Base-by-base conservation (phyloP, 1,284 basidiomycete genomes). In the Phylloboletellus chloephorus region DNA sequence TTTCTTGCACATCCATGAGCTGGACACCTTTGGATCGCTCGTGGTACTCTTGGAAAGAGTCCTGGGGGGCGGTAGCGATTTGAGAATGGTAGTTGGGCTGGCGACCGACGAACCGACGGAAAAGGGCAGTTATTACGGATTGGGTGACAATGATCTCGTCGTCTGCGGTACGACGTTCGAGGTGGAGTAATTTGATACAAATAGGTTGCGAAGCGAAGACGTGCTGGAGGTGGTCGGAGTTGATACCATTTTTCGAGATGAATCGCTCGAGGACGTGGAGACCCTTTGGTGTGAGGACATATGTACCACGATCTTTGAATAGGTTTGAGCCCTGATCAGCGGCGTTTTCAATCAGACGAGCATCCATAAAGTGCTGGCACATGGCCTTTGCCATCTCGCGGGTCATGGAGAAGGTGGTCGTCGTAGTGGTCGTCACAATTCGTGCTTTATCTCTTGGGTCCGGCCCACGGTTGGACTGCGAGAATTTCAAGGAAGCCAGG, bases 331-430 rank as follows among this genome's bases (percentile, higher is more conserved):
- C 73, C 15, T 86, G 82, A 66, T 98, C 96, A 13, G 89, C 83
- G 10, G 93, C 94, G 61, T 97, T 97, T 66, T 97, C 94, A 52
- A 98, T 93, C 50, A 98, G 76, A 47, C 93, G 87, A 37, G 95
- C 94, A 52, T 98, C 95, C 88, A 99, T 95, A 61, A 98, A 98
- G 60, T 98, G 94, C 67, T 98, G 95, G 67, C 92, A 92, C 81
- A 98, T 98, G 24, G 91, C 92, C 69, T 97, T 96, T 47, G 96
- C 96, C 88, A 98, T 98, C 34, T 98, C 95, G 52, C 93, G 82
- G 51, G 91, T 93, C 96, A 99, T 98, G 48, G 92, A 94, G 68
- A 99, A 99, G 16, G 96, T 98, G 31, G 96, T 99, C 7, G 95
- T 98, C 5, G 96, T 98, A 1, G 96, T 98, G 1, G 95, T 98